These are phyloP conservation scores for Lasiosphaeriaceae sp. DNA, from an alignment of 495 filamentous ascomycete species.

Conservation along the genomic window DNA sequence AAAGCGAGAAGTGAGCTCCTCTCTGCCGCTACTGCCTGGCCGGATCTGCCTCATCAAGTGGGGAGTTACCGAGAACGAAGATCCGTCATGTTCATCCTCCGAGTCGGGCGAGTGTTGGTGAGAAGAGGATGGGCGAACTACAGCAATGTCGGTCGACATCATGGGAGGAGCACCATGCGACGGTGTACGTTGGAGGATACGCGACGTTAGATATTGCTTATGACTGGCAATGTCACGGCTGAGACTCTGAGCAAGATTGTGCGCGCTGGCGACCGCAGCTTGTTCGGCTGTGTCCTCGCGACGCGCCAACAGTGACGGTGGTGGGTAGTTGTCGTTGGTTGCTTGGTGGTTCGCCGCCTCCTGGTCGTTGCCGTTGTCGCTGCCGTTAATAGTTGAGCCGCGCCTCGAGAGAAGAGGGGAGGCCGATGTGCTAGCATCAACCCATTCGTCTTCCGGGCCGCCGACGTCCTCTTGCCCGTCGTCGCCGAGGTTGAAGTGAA, in stretches of 20 bases:
- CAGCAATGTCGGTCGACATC: slow-evolving; percentile 55
- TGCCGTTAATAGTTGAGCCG: slow-evolving; percentile 39
- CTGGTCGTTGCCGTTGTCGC: no score
- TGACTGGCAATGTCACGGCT: slow-evolving; percentile 28
- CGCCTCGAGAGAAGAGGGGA: slow-evolving; percentile 52
- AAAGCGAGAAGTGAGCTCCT: slow-evolving; percentile 50
- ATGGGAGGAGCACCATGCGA: slow-evolving; percentile 55
- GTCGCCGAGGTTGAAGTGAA: slow-evolving; percentile 50
- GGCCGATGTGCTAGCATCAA: slow-evolving; percentile 52
- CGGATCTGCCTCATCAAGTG: slow-evolving; percentile 21
- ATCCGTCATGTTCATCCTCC: slow-evolving; percentile 8
- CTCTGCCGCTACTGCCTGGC: slow-evolving; percentile 42
- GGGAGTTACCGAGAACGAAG: slow-evolving; percentile 25
- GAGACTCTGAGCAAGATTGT: slow-evolving; percentile 12
- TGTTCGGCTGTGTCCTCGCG: slow-evolving; percentile 2
- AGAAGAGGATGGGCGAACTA: slow-evolving; percentile 36
- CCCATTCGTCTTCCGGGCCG: slow-evolving; percentile 48
- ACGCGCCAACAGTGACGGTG: slow-evolving; percentile 1
- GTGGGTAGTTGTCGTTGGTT: slow-evolving; percentile 12
- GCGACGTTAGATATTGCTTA: slow-evolving; percentile 51
- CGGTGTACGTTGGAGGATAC: slow-evolving; percentile 54
- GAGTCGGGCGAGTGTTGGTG: slow-evolving; percentile 35
- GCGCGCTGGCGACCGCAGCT: slow-evolving; percentile 3
- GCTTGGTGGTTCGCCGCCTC: background rate
- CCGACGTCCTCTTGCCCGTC: slow-evolving; percentile 39